Evolutionary conservation across 352 stramenopile genomes (phyloP), one percentile per base, ranked within the genome.

Genomic region (Pythium periplocum): DNA sequence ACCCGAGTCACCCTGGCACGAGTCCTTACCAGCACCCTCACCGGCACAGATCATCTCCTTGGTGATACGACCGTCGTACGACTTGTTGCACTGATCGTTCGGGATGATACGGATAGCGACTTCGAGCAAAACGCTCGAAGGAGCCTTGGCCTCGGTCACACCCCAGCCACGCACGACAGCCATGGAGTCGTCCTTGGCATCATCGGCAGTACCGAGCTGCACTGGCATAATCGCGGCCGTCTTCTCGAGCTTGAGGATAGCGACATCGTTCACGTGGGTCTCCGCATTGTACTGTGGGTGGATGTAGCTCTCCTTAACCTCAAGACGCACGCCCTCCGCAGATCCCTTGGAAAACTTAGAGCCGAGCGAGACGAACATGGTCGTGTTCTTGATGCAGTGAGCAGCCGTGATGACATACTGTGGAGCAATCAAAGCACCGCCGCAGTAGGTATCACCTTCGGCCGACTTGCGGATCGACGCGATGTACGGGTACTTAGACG

Each of bases 11-110:
- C 68, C 70, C 47, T 65, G 51, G 58, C 58, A 65, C 46, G 58
- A 49, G 52, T 65, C 58, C 52, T 65, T 52, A 47, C 66, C 64
- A 17, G 53, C 41, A 42, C 56, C 5, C 36, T 64, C 64, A 50
- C 69, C 69, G 32, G 70, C 70, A 45, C 70, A 80, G 33, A 80
- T 52, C 60, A 77, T 77, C 39, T 55, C 62, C 12, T 67, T 26
- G n/a, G 36, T 57, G 38, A 62, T 45, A 26, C 17, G 17, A 31
- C 26, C 32, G 32, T 60, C 34, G 6, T 49, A 48, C 40, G 50
- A 50, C 31, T 57, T 62, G 17, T 26, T 26, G 57, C 68, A 80
- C 5, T 60, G 51, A 17, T 53, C 44, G 37, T 75, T 66, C 26
- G 61, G 37, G 26, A 77, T 42, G n/a, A 80, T 39, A 7, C 61